These are phyloP conservation scores for Beauveria varroae DNA, from an alignment of 2,329 filamentous ascomycete species.

Conservation along the genomic window DNA sequence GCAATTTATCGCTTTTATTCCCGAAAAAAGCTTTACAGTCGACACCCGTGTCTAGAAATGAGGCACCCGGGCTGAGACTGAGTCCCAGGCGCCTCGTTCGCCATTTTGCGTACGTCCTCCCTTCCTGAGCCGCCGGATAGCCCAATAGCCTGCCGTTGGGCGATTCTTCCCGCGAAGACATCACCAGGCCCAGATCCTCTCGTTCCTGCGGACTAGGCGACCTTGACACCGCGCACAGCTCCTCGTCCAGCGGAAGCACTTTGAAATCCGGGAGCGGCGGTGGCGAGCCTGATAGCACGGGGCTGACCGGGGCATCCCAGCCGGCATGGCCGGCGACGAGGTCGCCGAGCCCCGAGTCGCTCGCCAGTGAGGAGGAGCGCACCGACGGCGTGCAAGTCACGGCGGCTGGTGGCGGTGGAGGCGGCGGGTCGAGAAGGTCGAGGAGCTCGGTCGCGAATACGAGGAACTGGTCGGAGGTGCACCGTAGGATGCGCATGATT, in stretches of 20 bases:
- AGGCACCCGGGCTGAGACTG: not conserved
- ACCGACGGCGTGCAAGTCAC: not conserved
- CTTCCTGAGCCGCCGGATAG: not conserved
- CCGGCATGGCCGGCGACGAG: not conserved
- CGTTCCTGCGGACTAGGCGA: not conserved
- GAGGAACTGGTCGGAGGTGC: not conserved
- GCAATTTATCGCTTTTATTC: too few species aligned
- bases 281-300: not conserved
- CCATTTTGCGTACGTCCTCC: not conserved
- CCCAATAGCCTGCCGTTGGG: not conserved
- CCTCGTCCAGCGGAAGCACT: not conserved
- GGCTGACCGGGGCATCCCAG: not conserved
- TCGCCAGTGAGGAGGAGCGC: not conserved
- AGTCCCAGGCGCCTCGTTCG: not conserved
- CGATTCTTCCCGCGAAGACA: too few species aligned
- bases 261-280: not conserved
- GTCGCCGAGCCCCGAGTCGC: not conserved
- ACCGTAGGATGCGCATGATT: not conserved
- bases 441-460: not conserved
- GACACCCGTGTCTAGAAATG: too few species aligned
- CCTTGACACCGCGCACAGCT: too few species aligned
- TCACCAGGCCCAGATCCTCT: too few species aligned
- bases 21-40: too few species aligned
- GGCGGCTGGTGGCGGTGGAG: not conserved
- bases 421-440: not conserved